phyloP scores from a whole-genome alignment of 2,329 filamentous ascomycete species.

The Colletotrichum coccodes region DNA sequence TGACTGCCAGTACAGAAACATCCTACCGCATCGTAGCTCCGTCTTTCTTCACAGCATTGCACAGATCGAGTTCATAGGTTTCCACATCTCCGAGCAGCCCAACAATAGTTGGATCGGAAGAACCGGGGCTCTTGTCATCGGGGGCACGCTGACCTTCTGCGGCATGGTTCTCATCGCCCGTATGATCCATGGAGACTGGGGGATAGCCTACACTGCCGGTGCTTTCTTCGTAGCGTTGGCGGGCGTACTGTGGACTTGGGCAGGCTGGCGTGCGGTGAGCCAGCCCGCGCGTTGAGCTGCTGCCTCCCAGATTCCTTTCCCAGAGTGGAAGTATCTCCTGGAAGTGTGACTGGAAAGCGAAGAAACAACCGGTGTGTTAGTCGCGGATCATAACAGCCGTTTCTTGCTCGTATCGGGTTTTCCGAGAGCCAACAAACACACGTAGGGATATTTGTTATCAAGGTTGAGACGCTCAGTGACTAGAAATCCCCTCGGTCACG shows the following conservation, averaged over 20 bases:
- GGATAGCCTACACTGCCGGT: slow-evolving; percentile 2
- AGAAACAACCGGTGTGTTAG: too few species aligned
- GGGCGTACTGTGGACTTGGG: background rate
- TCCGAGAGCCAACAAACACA: too few species aligned
- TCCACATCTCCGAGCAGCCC: background rate
- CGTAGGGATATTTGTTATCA: too few species aligned
- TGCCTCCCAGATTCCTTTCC: too few species aligned
- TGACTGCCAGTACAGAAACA: background rate
- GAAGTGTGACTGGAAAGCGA: too few species aligned
- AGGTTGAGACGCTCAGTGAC: too few species aligned
- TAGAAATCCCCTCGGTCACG: too few species aligned
- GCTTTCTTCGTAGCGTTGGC: slow-evolving; percentile 11
- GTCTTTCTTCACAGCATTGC: background rate
- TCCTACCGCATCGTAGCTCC: background rate
- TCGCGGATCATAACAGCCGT: too few species aligned
- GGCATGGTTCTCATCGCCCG: background rate
- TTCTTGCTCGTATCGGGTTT: too few species aligned
- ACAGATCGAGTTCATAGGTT: background rate
- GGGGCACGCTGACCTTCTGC: background rate
- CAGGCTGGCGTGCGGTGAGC: too few species aligned
- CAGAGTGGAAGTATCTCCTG: too few species aligned
- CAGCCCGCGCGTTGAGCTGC: too few species aligned
- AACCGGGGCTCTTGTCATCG: accelerated
- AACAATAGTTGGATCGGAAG: background rate
- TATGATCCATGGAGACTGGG: background rate